Base-by-base conservation (phyloP, 202 grass and related monocot species). In the Cymbopogon flexuosus region DNA sequence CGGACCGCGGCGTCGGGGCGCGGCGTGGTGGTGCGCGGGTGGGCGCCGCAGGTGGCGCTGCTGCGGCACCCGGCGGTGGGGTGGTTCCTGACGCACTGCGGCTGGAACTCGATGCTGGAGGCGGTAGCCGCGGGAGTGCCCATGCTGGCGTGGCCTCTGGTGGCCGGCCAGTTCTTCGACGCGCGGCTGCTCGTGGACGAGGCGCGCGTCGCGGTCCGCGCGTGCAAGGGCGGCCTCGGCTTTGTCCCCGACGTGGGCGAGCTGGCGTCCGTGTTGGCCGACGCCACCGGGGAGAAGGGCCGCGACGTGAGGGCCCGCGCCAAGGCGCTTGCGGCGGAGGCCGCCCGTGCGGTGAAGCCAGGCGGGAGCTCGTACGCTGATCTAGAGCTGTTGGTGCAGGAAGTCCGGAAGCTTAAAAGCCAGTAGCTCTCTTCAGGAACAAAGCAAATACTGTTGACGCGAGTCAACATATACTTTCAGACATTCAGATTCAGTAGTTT, bases 111-210 rank as follows among this genome's bases (percentile, higher is more conserved):
- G 12, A 78, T 72, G 9, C 47, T 87, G 39, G 85, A 85, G 12
- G 52, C 79, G 23, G 56, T 45, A n/a, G 42, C 83, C 2, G 80
- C 83, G 1, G 93, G 93, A 1, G 85, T 96, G 67, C 83, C 93
- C 29, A 84, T 96, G 87, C 73, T 92, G 43, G 72, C 83, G 59
- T 96, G 93, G 88, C 90, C 93, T 8, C 66, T 88, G 83, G 15
- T 52, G 9, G 85, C 79, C 2, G 93, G 92, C 76, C 90, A 96
- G 78, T 88, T 90, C 77, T 43, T 77, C 14, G 88, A 96, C 84
- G 85, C 90, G 51, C 72, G 87, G 73, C 83, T 96, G 83, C 83
- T 96, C 64, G 82, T 64, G 14, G 90, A 97, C 51, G 82, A 90
- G 5, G 67, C 77, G 0, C 73, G 77, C 37, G 80, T 88, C 43